phyloP scores from a whole-genome alignment of 2,329 filamentous ascomycete genomes.

The Colletotrichum navitas region DNA sequence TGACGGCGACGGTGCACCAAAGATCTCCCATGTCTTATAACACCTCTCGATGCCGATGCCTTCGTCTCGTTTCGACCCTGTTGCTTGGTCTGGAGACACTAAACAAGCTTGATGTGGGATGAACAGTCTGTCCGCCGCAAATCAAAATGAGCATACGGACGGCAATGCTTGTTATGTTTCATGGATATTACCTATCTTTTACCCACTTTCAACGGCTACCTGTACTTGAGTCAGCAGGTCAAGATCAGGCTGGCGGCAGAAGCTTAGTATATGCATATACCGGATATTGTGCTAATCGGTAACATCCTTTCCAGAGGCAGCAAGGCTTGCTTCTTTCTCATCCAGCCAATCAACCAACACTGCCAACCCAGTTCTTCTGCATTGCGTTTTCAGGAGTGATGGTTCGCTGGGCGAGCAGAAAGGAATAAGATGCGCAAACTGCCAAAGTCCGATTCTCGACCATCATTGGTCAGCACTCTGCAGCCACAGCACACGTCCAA shows the following conservation, averaged over 20 bases:
- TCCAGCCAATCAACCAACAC: neutral
- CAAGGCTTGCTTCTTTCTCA: neutral
- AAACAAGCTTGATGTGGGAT: conserved; percentile 7
- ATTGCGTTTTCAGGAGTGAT: neutral
- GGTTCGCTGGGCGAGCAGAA: neutral
- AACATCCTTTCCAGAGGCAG: no score
- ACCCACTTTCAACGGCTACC: neutral
- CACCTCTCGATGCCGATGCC: neutral
- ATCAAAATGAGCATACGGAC: neutral
- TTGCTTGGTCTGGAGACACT: neutral
- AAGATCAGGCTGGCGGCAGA: neutral
- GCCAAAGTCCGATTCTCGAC: conserved; percentile 1
- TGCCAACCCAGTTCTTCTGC: neutral
- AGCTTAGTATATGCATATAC: conserved; percentile 14
- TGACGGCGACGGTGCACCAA: neutral
- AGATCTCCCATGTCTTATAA: neutral
- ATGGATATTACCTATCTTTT: neutral
- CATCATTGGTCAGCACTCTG: conserved; percentile 35
- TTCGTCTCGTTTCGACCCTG: neutral
- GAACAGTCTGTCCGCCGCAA: neutral
- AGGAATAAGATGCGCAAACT: neutral
- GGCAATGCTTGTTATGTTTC: neutral
- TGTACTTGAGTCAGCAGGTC: neutral
- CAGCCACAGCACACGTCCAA: conserved; percentile 18
- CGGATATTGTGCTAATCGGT: neutral